phyloP scores from a whole-genome alignment of 768 basidiomycete species.

The Podaxis sp. region DNA sequence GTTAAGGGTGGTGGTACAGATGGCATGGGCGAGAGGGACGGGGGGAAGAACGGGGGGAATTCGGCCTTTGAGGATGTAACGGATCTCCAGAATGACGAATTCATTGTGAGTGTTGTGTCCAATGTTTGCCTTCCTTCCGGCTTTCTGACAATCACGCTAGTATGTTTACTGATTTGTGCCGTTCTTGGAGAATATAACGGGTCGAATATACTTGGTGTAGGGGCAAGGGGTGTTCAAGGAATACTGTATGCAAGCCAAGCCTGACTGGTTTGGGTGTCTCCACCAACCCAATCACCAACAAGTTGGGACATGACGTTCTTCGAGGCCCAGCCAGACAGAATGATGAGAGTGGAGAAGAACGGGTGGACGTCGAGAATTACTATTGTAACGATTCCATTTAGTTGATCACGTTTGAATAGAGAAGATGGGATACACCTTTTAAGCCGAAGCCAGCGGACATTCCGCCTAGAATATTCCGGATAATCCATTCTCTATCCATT shows the following conservation, averaged over 20 bases:
- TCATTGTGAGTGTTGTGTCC: constrained; percentile 21
- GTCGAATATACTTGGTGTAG: no score
- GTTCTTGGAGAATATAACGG: no score
- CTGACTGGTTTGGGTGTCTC: constrained; percentile 54
- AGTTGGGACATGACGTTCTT: constrained; percentile 64
- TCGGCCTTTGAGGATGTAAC: constrained; percentile 25
- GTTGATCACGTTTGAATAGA: neutral
- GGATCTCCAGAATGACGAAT: constrained; percentile 27
- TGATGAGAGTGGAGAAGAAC: constrained; percentile 70
- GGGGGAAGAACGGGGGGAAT: constrained; percentile 13
- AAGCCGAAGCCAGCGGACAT: constrained; percentile 87
- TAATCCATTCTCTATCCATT: constrained; percentile 80
- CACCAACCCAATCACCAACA: constrained; percentile 70
- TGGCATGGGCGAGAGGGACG: constrained; percentile 1
- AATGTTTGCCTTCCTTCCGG: neutral
- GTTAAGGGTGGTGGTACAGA: neutral
- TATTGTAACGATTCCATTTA: constrained; percentile 24
- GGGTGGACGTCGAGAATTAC: constrained; percentile 82
- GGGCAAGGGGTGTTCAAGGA: constrained; percentile 37
- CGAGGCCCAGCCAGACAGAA: constrained; percentile 68
- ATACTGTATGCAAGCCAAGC: constrained; percentile 85
- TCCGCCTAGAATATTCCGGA: constrained; percentile 80
- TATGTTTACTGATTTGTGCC: neutral
- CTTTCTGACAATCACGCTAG: neutral
- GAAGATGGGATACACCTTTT: constrained; percentile 50